Conservation (phyloP, 495 filamentous ascomycete genomes). For the Talaromyces proteolyticus region DNA sequence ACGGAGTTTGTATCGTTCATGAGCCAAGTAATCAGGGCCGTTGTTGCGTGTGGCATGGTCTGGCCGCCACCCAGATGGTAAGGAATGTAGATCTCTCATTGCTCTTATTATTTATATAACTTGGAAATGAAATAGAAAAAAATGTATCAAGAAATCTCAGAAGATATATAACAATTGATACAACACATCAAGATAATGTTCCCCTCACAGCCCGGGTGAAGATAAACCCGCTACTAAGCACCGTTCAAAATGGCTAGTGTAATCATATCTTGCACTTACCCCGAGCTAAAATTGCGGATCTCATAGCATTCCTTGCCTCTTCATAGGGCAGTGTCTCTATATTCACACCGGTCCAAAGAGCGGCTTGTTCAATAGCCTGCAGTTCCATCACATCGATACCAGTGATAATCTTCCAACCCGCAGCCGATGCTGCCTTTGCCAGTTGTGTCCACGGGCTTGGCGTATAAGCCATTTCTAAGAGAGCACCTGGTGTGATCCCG, state of each 20-base stretch:
- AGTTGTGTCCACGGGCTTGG: background rate
- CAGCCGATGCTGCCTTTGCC: background rate
- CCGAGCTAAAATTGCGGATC: too few species aligned
- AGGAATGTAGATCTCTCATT: background rate
- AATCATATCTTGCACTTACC: too few species aligned
- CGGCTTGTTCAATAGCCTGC: constrained; percentile 1
- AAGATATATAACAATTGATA: too few species aligned
- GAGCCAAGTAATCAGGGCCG: constrained; percentile 19
- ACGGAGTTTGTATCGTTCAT: constrained; percentile 49
- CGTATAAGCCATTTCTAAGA: constrained; percentile 4
- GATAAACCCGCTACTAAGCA: too few species aligned
- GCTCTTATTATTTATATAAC: too few species aligned
- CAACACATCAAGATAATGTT: too few species aligned
- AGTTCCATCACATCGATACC: constrained; percentile 1
- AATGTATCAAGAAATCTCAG: too few species aligned
- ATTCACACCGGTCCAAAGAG: constrained; percentile 3
- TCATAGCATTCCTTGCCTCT: too few species aligned
- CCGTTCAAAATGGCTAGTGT: too few species aligned
- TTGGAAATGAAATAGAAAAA: too few species aligned
- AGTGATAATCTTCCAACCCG: background rate
- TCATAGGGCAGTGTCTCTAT: too few species aligned
- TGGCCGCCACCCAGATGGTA: background rate
- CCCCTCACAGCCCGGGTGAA: too few species aligned
- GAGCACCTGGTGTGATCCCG: background rate
- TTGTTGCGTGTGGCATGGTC: background rate